phyloP scores from a whole-genome alignment of 192 early-diverging fungal species.

The Coemansia sp. region DNA sequence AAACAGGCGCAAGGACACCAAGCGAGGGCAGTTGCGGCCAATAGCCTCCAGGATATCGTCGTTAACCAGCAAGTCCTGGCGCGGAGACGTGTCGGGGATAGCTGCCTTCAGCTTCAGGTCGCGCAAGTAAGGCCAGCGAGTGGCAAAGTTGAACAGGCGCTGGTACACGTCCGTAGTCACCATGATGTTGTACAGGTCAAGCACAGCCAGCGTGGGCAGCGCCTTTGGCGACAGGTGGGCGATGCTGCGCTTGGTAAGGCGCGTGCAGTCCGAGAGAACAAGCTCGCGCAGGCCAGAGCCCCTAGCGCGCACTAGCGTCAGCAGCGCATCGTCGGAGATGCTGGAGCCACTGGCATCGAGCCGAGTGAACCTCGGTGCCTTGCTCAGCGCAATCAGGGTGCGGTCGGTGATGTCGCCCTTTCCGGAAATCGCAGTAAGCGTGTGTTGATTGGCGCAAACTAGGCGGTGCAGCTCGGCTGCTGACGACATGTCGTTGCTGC shows the following conservation, averaged over 20 bases:
- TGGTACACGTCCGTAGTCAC: constrained; percentile 49
- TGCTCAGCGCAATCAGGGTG: constrained; percentile 26
- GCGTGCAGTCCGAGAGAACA: constrained; percentile 42
- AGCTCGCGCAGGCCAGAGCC: constrained; percentile 33
- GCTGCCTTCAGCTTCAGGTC: constrained; percentile 48
- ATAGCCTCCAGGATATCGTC: constrained; percentile 52
- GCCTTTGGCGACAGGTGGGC: constrained; percentile 30
- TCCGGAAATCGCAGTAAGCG: constrained; percentile 29
- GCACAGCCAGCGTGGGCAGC: constrained; percentile 25
- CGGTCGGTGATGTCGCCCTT: constrained; percentile 35
- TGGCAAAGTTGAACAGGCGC: constrained; percentile 35
- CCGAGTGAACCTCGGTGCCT: constrained; percentile 21
- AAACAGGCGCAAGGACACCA: constrained; percentile 46
- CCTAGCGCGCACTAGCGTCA: constrained; percentile 21
- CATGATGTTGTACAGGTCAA: constrained; percentile 50
- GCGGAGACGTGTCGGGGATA: constrained; percentile 33
- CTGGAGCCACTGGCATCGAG: constrained; percentile 44
- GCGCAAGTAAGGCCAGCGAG: constrained; percentile 45
- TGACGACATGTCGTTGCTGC: constrained; percentile 50
- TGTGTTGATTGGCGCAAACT: constrained; percentile 23
- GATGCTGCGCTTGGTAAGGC: constrained; percentile 41
- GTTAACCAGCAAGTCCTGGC: constrained; percentile 47
- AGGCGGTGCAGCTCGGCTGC: constrained; percentile 26
- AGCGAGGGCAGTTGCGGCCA: constrained; percentile 43
- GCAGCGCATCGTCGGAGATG: constrained; percentile 40